Percentiles rank a stretch among this genome's conserved stretches.
phyloP scores from a whole-genome alignment of 2,329 filamentous ascomycete species.

The Colletotrichum spaethianum region DNA sequence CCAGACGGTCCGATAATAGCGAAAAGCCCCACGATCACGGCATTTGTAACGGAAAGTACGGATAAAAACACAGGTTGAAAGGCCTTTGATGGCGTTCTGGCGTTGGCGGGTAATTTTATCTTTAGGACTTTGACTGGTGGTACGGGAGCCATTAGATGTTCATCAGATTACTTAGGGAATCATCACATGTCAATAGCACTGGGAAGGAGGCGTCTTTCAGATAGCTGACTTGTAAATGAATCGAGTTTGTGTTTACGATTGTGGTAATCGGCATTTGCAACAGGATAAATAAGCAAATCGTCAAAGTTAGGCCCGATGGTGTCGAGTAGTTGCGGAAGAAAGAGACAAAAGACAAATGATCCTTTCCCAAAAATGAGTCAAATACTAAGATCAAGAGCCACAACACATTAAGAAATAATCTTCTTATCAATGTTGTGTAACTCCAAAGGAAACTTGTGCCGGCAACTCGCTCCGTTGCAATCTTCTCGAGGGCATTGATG shows the following conservation, averaged over 20 bases:
- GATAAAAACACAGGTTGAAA: not conserved
- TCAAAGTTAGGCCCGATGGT: not conserved
- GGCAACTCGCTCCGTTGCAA: slow-evolving; percentile 39
- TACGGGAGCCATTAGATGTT: not conserved
- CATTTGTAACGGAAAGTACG: not conserved
- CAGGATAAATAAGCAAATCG: not conserved
- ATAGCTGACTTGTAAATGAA: not conserved
- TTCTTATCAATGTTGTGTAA: slow-evolving; percentile 43
- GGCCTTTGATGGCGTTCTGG: not conserved
- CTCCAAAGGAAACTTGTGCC: slow-evolving; percentile 36
- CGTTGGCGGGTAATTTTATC: not conserved
- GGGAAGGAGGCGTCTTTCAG: not conserved
- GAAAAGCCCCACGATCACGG: too few species aligned
- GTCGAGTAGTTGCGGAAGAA: not conserved
- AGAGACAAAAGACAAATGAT: not conserved
- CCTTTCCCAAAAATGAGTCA: too few species aligned
- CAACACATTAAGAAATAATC: not conserved
- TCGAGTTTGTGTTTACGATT: not conserved
- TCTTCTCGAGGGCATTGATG: slow-evolving; percentile 43
- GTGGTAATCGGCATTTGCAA: rapidly evolving
- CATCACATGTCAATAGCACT: not conserved
- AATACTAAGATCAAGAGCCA: not conserved
- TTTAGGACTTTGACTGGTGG: not conserved
- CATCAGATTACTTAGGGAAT: not conserved
- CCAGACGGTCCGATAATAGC: not conserved